Base-by-base conservation (phyloP, 257 asterid genomes). In the Fraxinus americana region DNA sequence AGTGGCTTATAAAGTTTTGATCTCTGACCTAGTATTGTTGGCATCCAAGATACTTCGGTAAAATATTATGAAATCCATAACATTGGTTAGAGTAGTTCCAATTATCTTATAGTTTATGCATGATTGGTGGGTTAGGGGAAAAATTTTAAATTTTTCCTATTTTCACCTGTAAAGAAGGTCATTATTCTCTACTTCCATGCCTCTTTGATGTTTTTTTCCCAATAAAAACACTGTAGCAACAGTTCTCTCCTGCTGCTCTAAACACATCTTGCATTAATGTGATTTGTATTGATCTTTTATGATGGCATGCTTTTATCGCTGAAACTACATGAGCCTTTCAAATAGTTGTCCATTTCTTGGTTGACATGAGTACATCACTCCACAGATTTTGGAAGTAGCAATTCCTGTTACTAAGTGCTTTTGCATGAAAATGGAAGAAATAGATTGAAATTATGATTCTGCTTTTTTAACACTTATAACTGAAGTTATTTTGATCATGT, bases 401-500 rank as follows among this genome's bases (percentile, higher is more conserved):
- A 75, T 48, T 45, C 63, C 75, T 41, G 69, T 63, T 66, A 52
- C 38, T 70, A 4, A 67, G 38, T 27, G 41, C 35, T 32, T 16
- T 45, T 73, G 57, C 45, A 21, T 70, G 73, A 36, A 36, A 39
- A 72, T 17, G 13, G 23, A 82, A 65, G 70, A 75, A 32, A 61
- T 61, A 59, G 35, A 69, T 34, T 70, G 34, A 66, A 48, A 71
- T 77, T 68, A 16, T 75, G 74, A 59, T 41, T 79, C 69, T 36
- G 39, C 39, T 7, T 36, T 35, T 36, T 36, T 36, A 36, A 36
- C 39, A 5, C 39, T 36, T 36, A 5, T 36, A 36, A 36, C 39
- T 36, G 39, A 36, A 36, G 39, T 36, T 36, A 36, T 36, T 36
- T 36, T 36, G 39, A 5, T 5, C 39, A 36, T 36, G 59, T 81